Conservation (phyloP, 116 monocot species). For the Dioscorea cayenensis region DNA sequence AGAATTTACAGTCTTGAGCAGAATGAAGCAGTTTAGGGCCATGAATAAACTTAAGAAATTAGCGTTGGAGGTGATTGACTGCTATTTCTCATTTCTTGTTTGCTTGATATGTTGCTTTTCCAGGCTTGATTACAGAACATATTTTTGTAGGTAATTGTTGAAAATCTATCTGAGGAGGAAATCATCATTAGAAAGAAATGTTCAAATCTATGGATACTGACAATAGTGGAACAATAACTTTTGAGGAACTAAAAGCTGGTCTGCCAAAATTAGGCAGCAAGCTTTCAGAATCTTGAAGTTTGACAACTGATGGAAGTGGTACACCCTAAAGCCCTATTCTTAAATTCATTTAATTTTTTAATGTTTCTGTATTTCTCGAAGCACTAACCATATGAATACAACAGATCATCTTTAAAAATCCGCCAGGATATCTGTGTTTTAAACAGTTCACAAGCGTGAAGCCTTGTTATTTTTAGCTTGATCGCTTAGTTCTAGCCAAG, state of each 20-base stretch:
- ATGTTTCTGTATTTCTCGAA: neutral
- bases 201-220: constrained; percentile 61
- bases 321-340: constrained; percentile 12
- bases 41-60: constrained; percentile 75
- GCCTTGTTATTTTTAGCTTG: too few species aligned
- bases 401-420: too few species aligned
- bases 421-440: too few species aligned
- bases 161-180: constrained; percentile 68
- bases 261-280: constrained; percentile 42
- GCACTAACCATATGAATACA: too few species aligned
- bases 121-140: neutral
- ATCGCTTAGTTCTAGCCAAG: too few species aligned
- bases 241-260: constrained; percentile 55
- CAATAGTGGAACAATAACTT: constrained; percentile 52
- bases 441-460: too few species aligned
- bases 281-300: constrained; percentile 53
- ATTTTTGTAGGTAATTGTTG: constrained; percentile 43
- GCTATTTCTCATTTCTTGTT: neutral
- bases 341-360: neutral
- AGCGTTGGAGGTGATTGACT: constrained; percentile 42
- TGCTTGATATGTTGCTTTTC: neutral
- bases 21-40: constrained; percentile 69
- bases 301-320: constrained; percentile 58
- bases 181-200: constrained; percentile 57
- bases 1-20: constrained; percentile 26